Evolutionary conservation across 2,329 filamentous ascomycete genomes (phyloP).

Genomic region (Botrytis squamosa): DNA sequence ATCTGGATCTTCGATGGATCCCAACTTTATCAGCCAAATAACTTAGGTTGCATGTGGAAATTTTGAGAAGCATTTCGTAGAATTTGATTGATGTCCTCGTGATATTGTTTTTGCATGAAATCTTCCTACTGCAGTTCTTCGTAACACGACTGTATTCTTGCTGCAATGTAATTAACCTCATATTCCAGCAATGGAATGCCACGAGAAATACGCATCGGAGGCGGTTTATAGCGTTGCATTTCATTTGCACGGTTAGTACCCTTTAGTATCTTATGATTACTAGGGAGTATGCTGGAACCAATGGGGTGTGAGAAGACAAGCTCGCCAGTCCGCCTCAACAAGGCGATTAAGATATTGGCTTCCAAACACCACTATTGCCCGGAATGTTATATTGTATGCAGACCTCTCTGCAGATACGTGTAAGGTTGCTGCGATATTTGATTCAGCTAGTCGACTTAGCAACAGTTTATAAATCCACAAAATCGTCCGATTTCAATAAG

Average conservation of each 20-base stretch:
- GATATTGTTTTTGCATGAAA: slow-evolving; percentile 19
- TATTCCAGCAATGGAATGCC: slow-evolving; percentile 20
- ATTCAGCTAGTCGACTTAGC: slow-evolving; percentile 10
- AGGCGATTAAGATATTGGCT: slow-evolving; percentile 20
- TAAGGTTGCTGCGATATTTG: slow-evolving; percentile 4
- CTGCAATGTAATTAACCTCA: slow-evolving; percentile 17
- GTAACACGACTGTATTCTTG: slow-evolving; percentile 17
- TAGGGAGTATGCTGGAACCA: slow-evolving; percentile 6
- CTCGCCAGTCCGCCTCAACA: slow-evolving; percentile 20
- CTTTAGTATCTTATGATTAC: slow-evolving; percentile 14
- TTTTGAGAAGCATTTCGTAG: slow-evolving; percentile 11
- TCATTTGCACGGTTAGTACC: slow-evolving; percentile 18
- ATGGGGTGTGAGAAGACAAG: slow-evolving; percentile 1
- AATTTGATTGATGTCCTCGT: slow-evolving; percentile 17
- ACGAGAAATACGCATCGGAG: slow-evolving; percentile 17
- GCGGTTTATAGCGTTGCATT: slow-evolving; percentile 6
- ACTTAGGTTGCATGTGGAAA: slow-evolving; percentile 1
- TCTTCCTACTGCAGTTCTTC: slow-evolving; percentile 15
- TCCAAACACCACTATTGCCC: slow-evolving; percentile 13
- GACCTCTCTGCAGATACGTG: slow-evolving; percentile 16
- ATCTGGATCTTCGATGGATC: slow-evolving; percentile 7
- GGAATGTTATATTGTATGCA: slow-evolving; percentile 5
- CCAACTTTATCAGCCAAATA: slow-evolving; percentile 11
- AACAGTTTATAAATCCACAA: not conserved
- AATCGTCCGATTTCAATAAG: slow-evolving; percentile 14